Evolutionary conservation across 768 basidiomycete genomes (phyloP), one percentile per base, ranked within the genome.

Genomic region (Naganishia vaughanmartiniae): DNA sequence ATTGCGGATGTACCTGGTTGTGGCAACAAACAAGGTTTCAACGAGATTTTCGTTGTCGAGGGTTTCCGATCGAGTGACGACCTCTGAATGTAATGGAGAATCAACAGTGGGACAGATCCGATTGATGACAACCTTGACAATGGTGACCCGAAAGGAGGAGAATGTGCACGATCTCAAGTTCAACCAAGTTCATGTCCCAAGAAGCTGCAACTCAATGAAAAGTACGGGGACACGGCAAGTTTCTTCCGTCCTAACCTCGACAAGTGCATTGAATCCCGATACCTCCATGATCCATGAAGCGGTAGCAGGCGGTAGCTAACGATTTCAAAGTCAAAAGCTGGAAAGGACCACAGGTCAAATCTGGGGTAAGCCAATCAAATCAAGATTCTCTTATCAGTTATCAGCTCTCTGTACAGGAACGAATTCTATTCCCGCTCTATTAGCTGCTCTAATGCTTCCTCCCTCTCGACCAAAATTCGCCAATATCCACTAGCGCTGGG

Each of bases 281-380:
- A 63, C 60, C 39, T 63, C 42, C 60, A 63, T 42, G 34, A 28
- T 21, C 6, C 48, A 51, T 42, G 48, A 3, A 24, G 6, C 14
- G 4, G 15, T 46, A 46, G 45, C 45, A n/a, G n/a, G n/a, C n/a
- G n/a, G n/a, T n/a, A n/a, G n/a, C 21, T 17, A 36, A 9, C 48
- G 24, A 7, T 26, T 15, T 51, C 48, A 51, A 51, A 51, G 14
- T 45, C 30, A 34, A 30, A 21, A 10, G 28, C 28, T 26, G 36
- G 7, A 45, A 26, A 63, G 14, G 30, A 42, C 60, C 39, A 45
- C 60, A 14, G 42, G 14, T 17, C 19, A 39, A n/a, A 36, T 39
- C 33, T 42, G 33, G 24, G 60, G 60, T n/a, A 42, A 63, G 42
- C 60, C 60, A 63, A 63, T 63, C 60, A 63, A 24, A 46, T 12